Conservation (phyloP, 768 basidiomycete genomes). For the Boletus edulis region DNA sequence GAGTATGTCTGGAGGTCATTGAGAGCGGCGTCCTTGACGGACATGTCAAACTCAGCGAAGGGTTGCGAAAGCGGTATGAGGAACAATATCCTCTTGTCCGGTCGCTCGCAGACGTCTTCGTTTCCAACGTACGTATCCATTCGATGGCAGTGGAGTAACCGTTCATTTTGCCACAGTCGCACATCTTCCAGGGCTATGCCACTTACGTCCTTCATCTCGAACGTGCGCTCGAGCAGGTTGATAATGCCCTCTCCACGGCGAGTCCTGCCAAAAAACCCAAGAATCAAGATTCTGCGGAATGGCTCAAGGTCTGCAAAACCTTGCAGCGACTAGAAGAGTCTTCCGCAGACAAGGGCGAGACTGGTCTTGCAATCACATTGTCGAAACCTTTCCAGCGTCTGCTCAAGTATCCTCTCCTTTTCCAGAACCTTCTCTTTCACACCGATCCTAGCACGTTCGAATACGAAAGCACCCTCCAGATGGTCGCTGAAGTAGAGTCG, state of each 20-base stretch:
- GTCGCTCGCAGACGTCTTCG: slow-evolving; percentile 94
- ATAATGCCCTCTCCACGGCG: slow-evolving; percentile 66
- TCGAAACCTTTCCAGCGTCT: slow-evolving; percentile 97
- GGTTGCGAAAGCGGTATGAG: slow-evolving; percentile 86
- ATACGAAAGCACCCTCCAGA: slow-evolving; percentile 92
- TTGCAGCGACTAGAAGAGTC: slow-evolving; percentile 75
- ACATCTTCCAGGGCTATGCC: slow-evolving; percentile 91
- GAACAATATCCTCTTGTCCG: slow-evolving; percentile 95
- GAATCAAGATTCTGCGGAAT: slow-evolving; percentile 77
- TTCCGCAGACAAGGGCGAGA: slow-evolving; percentile 87
- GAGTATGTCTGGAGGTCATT: slow-evolving; percentile 82
- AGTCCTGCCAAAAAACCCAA: slow-evolving; percentile 71
- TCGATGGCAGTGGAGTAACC: slow-evolving; percentile 4
- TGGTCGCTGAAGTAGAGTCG: slow-evolving; percentile 96
- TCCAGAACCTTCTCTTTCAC: slow-evolving; percentile 95
- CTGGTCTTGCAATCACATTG: slow-evolving; percentile 89
- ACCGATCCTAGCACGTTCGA: slow-evolving; percentile 97
- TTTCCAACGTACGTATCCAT: slow-evolving; percentile 72
- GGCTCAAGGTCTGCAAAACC: slow-evolving; percentile 73
- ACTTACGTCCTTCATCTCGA: slow-evolving; percentile 95
- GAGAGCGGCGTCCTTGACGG: slow-evolving; percentile 86
- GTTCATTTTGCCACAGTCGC: slow-evolving; percentile 55
- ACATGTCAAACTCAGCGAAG: slow-evolving; percentile 81
- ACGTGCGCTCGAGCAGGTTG: slow-evolving; percentile 83
- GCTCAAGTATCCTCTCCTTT: slow-evolving; percentile 94